Percentiles rank a stretch among this genome's conserved stretches.
Conservation (phyloP, 202 grass and related monocot species). For the Brachypodium distachyon region DNA sequence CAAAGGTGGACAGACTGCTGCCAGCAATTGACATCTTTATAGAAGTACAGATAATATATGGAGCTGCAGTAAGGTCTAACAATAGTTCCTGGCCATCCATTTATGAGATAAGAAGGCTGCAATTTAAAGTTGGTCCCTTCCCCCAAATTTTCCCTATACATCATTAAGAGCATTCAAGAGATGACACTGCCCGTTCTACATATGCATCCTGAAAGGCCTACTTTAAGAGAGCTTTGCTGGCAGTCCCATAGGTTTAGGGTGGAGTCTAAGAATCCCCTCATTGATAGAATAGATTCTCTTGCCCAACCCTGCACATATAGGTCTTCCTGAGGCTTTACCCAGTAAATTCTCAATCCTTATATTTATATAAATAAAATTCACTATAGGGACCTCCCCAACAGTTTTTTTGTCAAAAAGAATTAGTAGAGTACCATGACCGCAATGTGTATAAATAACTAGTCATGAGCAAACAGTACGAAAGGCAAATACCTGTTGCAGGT, state of each 20-base stretch:
- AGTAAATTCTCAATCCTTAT: no score
- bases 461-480: constrained; percentile 17
- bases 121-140: neutral
- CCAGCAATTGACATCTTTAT: no score
- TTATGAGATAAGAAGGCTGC: neutral
- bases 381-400: no score
- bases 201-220: neutral
- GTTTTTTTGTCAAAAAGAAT: no score
- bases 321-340: no score
- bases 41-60: neutral
- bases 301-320: no score
- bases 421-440: neutral
- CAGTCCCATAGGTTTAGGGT: no score
- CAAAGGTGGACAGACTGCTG: no score
- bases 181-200: neutral
- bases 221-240: neutral
- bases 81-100: neutral
- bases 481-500: constrained; percentile 78
- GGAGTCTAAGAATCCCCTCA: no score
- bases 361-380: no score
- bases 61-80: neutral
- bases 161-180: neutral
- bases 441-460: neutral
- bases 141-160: neutral
- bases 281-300: no score